phyloP scores from a whole-genome alignment of 1,284 basidiomycete genomes.

The Paramarasmius palmivorus region DNA sequence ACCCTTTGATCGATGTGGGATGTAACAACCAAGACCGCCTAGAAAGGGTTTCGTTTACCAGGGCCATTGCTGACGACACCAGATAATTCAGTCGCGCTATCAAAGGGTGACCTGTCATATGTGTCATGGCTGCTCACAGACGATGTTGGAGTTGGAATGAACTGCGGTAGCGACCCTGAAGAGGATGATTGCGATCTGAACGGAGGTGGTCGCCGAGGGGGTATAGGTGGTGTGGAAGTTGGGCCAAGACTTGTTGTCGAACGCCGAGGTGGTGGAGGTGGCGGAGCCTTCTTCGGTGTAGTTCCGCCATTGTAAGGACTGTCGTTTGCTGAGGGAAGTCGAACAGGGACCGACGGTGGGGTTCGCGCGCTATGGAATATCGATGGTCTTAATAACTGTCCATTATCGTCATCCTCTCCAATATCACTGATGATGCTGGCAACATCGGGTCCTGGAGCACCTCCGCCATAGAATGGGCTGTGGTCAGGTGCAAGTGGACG shows the following conservation, averaged over 20 bases:
- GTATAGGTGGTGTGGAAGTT: constrained; percentile 25
- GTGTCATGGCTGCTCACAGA: constrained; percentile 27
- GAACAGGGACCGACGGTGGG: constrained; percentile 1
- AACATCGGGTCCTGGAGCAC: constrained; percentile 31
- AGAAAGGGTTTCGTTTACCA: not conserved
- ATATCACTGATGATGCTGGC: constrained; percentile 41
- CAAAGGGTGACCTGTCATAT: constrained; percentile 52
- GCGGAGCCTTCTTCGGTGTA: constrained; percentile 36
- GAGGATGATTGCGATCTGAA: constrained; percentile 15
- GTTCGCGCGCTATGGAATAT: not conserved
- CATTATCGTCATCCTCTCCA: constrained; percentile 41
- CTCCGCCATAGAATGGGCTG: constrained; percentile 46
- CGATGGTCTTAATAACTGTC: constrained; percentile 17
- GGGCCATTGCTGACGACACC: not conserved
- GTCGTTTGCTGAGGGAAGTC: constrained; percentile 6
- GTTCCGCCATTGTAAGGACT: not conserved
- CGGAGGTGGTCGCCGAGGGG: constrained; percentile 21
- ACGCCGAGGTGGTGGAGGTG: constrained; percentile 41
- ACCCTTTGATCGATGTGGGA: no score
- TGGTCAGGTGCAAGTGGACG: constrained; percentile 39
- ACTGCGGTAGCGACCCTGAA: constrained; percentile 16
- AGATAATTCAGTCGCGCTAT: constrained; percentile 38
- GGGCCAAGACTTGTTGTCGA: constrained; percentile 22
- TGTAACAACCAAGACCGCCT: constrained; percentile 3
- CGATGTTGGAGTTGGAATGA: constrained; percentile 24